Conservation (phyloP, 805 yeast species). For the Sugiyamaella smithiae region DNA sequence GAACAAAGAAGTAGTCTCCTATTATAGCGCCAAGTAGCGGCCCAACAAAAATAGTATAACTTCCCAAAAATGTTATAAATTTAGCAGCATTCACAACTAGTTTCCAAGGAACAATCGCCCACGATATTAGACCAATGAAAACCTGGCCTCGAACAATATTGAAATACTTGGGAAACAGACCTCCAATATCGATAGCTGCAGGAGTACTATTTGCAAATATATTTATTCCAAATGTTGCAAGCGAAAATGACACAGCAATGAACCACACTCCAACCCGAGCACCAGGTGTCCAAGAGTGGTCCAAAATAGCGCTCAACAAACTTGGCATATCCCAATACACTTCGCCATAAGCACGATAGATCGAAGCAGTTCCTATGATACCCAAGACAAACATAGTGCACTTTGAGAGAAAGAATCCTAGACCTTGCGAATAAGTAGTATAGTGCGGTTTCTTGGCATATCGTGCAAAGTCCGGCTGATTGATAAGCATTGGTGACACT, state of each 20-base stretch:
- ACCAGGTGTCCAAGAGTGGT: constrained; percentile 37
- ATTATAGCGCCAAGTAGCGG: constrained; percentile 40
- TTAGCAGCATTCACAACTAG: constrained; percentile 36
- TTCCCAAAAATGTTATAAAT: constrained; percentile 36
- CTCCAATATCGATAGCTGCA: constrained; percentile 45
- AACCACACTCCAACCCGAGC: constrained; percentile 35
- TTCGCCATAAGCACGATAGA: constrained; percentile 41
- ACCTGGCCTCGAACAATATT: constrained; percentile 54
- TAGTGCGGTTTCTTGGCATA: constrained; percentile 15
- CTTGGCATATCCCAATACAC: constrained; percentile 47
- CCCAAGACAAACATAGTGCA: constrained; percentile 34
- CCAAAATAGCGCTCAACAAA: constrained; percentile 41
- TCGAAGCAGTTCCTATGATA: constrained; percentile 44
- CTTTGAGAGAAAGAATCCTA: constrained; percentile 17
- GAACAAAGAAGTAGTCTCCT: constrained; percentile 41
- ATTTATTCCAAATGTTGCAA: constrained; percentile 30
- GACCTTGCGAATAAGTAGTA: constrained; percentile 12
- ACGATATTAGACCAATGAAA: constrained; percentile 11
- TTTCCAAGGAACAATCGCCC: constrained; percentile 38
- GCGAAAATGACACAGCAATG: constrained; percentile 14
- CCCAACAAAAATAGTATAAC: constrained; percentile 41
- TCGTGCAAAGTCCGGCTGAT: constrained; percentile 18
- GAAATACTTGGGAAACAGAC: constrained; percentile 55
- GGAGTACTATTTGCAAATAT: constrained; percentile 45
- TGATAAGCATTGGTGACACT: constrained; percentile 17